Conservation (phyloP, 768 basidiomycete genomes). For the Boletellus emodensis region DNA sequence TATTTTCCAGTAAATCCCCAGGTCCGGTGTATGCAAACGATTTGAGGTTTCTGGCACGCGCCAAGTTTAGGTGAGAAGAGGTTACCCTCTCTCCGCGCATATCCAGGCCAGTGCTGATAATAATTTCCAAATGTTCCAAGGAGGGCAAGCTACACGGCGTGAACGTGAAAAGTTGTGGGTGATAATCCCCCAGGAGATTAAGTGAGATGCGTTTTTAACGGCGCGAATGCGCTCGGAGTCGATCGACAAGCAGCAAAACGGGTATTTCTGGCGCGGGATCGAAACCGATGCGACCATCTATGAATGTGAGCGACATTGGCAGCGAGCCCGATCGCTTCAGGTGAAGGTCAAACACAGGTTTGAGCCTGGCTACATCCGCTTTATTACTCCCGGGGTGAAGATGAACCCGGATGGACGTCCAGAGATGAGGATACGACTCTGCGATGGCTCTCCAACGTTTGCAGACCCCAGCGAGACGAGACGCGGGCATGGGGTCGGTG, state of each 20-base stretch:
- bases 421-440: slow-evolving; percentile 14
- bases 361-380: slow-evolving; percentile 2
- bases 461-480: slow-evolving; percentile 19
- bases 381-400: neutral
- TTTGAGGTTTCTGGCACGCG: slow-evolving; percentile 8
- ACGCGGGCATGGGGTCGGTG: neutral
- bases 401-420: slow-evolving; percentile 19
- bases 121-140: slow-evolving; percentile 11
- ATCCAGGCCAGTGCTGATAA: neutral
- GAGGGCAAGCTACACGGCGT: slow-evolving; percentile 9
- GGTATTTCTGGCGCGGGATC: neutral
- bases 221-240: slow-evolving; percentile 10
- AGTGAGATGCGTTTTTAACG: slow-evolving; percentile 18
- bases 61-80: slow-evolving; percentile 1
- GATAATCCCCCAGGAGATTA: slow-evolving; percentile 5
- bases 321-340: slow-evolving; percentile 12
- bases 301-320: slow-evolving; percentile 18
- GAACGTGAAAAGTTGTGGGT: slow-evolving; percentile 10
- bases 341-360: slow-evolving; percentile 4
- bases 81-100: neutral
- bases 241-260: slow-evolving; percentile 18
- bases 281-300: slow-evolving; percentile 15
- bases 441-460: slow-evolving; percentile 17
- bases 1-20: neutral
- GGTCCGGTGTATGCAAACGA: slow-evolving; percentile 14